phyloP scores from a whole-genome alignment of 2,329 filamentous ascomycete species.

The Ceratocystis cubensis region DNA sequence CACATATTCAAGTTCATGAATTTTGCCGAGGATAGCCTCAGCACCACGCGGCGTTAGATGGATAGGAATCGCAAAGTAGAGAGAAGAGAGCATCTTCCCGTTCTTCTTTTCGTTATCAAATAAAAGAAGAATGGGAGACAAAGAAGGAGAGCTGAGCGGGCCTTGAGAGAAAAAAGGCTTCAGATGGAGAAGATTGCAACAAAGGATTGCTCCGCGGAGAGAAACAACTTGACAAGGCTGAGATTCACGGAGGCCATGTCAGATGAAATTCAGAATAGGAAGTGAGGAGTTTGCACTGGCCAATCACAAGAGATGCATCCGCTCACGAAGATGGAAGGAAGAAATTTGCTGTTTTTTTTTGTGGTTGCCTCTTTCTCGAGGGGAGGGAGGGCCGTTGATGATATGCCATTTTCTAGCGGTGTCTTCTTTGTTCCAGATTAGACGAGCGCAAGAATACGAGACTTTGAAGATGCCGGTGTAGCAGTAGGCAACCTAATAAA shows the following conservation, averaged over 20 bases:
- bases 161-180: not conserved
- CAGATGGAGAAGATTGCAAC: not conserved
- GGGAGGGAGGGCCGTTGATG: too few relatives aligned
- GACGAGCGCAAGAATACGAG: too few relatives aligned
- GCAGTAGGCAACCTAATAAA: not conserved
- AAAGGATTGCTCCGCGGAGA: not conserved
- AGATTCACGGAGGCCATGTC: too few relatives aligned
- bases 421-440: too few relatives aligned
- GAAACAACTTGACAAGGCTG: too few relatives aligned
- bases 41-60: not conserved
- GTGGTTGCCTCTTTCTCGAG: too few relatives aligned
- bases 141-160: not conserved
- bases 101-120: not conserved
- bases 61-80: not conserved
- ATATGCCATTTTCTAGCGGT: too few relatives aligned
- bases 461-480: not conserved
- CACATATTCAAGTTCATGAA: not conserved
- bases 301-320: too few relatives aligned
- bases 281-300: too few relatives aligned
- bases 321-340: too few relatives aligned
- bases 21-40: not conserved
- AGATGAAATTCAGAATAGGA: too few relatives aligned
- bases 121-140: not conserved
- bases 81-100: not conserved
- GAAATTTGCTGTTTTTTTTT: too few relatives aligned